Conservation (phyloP, 2,329 filamentous ascomycete species). For the Rhinocladiella similis region DNA sequence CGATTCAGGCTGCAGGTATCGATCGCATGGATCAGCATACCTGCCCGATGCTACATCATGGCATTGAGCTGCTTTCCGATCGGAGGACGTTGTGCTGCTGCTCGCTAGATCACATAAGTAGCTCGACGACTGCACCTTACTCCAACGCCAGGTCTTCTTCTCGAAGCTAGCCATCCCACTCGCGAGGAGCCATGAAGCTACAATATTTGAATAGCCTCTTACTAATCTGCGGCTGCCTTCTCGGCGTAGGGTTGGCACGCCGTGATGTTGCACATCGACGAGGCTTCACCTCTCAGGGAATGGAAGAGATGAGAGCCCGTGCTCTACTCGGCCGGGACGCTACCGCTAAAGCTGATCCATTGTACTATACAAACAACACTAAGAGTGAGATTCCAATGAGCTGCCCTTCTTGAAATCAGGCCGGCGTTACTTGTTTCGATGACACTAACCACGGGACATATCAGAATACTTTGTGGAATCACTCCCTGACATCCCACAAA, state of each 20-base stretch:
- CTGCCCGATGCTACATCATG: neutral
- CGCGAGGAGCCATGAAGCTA: conserved; percentile 7
- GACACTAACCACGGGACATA: neutral
- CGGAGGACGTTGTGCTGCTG: neutral
- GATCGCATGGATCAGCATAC: neutral
- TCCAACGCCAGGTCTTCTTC: neutral
- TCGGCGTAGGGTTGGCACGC: conserved; percentile 4
- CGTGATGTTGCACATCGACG: conserved; percentile 14
- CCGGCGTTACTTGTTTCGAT: too few species aligned
- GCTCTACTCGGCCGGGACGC: conserved; percentile 9
- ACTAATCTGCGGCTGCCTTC: conserved; percentile 10
- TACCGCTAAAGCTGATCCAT: neutral
- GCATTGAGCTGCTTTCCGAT: neutral
- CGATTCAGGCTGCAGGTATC: neutral
- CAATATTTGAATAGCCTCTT: conserved; percentile 5
- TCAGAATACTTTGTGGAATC: conserved; percentile 23
- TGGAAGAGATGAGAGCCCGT: conserved; percentile 15
- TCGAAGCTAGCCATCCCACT: neutral
- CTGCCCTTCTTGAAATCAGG: neutral
- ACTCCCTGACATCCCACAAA: conserved; percentile 20
- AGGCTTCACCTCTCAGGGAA: conserved; percentile 15
- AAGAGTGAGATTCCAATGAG: conserved; percentile 10
- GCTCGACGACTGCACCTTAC: conserved; percentile 11
- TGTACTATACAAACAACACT: conserved; percentile 20
- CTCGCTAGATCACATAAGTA: conserved; percentile 10